Base-by-base conservation (phyloP, 306 rosid species). In the Carpinus viminea region DNA sequence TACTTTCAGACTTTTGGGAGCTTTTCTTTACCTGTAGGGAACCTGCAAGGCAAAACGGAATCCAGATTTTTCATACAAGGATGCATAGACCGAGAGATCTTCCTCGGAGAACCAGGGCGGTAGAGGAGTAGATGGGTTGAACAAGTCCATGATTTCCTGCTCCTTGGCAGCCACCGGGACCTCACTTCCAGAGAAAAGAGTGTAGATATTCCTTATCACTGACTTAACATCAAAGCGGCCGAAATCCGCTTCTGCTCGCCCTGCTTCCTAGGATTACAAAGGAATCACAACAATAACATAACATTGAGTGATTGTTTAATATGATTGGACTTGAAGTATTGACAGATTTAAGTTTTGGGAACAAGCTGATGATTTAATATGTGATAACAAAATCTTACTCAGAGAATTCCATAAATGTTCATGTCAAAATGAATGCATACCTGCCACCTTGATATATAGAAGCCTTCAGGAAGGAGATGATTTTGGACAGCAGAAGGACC, bases 71-170 rank as follows among this genome's bases (percentile, higher is more conserved):
- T 86, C 92, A 55, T 86, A 87, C 12, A 87, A 55, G 70, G 90
- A 87, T 74, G 91, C 89, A 73, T 90, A 90, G 80, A 48, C 64
- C 12, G 80, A 72, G 38, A 88, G 88, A 72, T 90, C 90, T 74
- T 88, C 83, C 80, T 87, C 91, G 2, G 91, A 88, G 75, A 90
- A 78, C 89, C 94, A 81, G 48, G 89, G 74, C 11, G 93, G 90
- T 2, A 90, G 75, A 46, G 89, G 91, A 61, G 75, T 52, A 21
- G 90, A 78, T 4, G 90, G 94, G 75, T 88, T 81, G 50, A 78
- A 82, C 88, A 88, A 81, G 74, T 84, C 94, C 94, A 88, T 90
- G 76, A 90, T 86, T 81, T 90, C 92, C 55, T 86, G 87, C 73
- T 82, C 78, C 64, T 81, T 74, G 45, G 65, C 66, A 2, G 91